These are phyloP conservation scores for Didymella sp. DNA, from an alignment of 2,329 filamentous ascomycete genomes.

Conservation along the genomic window DNA sequence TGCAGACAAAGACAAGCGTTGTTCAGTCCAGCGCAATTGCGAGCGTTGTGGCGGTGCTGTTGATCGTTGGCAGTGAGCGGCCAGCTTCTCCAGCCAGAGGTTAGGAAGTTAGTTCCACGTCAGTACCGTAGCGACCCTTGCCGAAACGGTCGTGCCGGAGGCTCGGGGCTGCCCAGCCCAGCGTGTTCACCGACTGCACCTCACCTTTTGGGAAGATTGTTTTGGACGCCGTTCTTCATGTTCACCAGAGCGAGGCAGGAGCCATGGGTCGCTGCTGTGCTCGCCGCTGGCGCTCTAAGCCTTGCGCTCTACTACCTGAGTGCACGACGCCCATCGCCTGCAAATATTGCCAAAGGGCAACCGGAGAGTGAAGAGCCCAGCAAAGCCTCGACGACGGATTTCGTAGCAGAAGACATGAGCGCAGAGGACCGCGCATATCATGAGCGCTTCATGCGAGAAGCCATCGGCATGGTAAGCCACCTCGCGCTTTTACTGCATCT, in stretches of 20 bases:
- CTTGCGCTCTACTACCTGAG: conserved; percentile 29
- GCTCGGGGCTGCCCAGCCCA: conserved; percentile 25
- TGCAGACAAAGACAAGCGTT: conserved; percentile 30
- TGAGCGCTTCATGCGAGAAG: conserved; percentile 79
- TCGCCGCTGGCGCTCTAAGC: conserved; percentile 32
- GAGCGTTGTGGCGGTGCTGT: conserved; percentile 28
- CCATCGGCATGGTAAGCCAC: conserved; percentile 76
- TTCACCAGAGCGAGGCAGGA: conserved; percentile 25
- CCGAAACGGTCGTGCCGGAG: conserved; percentile 36
- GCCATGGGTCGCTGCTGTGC: conserved; percentile 30
- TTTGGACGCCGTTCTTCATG: conserved; percentile 32
- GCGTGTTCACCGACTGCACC: conserved; percentile 28
- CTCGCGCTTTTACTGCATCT: conserved; percentile 9
- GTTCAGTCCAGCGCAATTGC: conserved; percentile 24
- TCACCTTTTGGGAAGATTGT: conserved; percentile 29
- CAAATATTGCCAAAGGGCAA: conserved; percentile 18
- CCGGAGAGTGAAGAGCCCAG: conserved; percentile 26
- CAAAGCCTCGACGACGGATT: conserved; percentile 39
- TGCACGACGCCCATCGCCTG: conserved; percentile 20
- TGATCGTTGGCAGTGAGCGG: conserved; percentile 10
- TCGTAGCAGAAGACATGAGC: conserved; percentile 39
- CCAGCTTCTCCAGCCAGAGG: conserved; percentile 39
- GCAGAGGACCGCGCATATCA: conserved; percentile 56
- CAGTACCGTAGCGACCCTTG: conserved; percentile 36
- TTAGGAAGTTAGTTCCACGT: conserved; percentile 49